Percentiles rank a stretch among this genome's conserved stretches.
These are phyloP conservation scores for Sphagnum contortum DNA, from an alignment of 225 moss, liverwort and hornwort species.

Conservation along the genomic window DNA sequence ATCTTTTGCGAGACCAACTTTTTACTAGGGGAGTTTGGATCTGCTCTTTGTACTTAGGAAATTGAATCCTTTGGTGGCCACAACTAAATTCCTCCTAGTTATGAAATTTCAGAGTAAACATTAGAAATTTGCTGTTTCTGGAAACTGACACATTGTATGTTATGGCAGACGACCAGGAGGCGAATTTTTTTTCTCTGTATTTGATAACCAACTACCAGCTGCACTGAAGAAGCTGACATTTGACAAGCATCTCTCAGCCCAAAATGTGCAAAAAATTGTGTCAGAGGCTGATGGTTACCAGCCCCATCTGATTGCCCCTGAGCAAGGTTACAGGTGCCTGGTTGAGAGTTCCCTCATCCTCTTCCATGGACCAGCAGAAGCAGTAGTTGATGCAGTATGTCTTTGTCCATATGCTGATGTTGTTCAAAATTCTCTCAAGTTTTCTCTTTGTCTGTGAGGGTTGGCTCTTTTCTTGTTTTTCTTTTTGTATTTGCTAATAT, in stretches of 20 bases:
- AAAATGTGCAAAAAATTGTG: constrained; percentile 49
- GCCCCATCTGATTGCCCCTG: constrained; percentile 58
- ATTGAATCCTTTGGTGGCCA: too few species aligned
- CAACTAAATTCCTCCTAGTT: too few species aligned
- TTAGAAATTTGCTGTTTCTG: too few species aligned
- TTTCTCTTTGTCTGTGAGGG: too few species aligned
- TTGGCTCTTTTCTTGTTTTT: too few species aligned
- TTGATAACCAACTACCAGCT: constrained; percentile 56
- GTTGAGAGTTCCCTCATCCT: constrained; percentile 49
- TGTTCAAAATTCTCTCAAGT: too few species aligned
- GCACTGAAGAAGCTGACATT: constrained; percentile 59
- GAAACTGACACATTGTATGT: not conserved
- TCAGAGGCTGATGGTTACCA: constrained; percentile 63
- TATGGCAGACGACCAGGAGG: constrained; percentile 48
- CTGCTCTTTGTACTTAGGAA: too few species aligned
- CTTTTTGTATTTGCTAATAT: too few species aligned
- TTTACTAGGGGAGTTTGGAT: too few species aligned
- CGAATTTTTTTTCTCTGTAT: constrained; percentile 47
- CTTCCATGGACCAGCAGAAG: constrained; percentile 55
- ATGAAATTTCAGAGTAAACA: too few species aligned
- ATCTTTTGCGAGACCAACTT: too few species aligned
- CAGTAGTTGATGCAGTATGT: constrained; percentile 58
- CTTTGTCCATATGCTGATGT: not conserved
- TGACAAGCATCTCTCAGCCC: constrained; percentile 51
- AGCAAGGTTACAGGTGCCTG: constrained; percentile 52